Percentiles rank a stretch among this genome's conserved stretches.
These are phyloP conservation scores for Tubosaeta brunneosetosa DNA, from an alignment of 768 basidiomycete species.

Conservation along the genomic window DNA sequence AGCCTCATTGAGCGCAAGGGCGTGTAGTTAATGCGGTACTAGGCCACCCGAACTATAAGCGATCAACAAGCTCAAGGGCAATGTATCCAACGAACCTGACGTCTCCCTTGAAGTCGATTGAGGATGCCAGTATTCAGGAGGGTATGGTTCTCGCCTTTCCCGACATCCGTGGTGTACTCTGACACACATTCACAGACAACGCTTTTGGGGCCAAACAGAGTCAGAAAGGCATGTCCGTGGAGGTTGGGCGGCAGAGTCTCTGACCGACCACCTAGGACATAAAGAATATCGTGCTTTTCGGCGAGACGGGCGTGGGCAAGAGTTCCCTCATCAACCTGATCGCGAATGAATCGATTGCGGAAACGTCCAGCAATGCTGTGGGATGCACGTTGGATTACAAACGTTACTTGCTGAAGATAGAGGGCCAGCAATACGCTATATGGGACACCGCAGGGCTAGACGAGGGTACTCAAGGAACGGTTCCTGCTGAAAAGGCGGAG, in stretches of 20 bases:
- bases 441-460: constrained; percentile 27
- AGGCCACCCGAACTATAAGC: constrained; percentile 8
- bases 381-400: constrained; percentile 17
- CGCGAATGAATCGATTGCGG: constrained; percentile 4
- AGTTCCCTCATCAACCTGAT: constrained; percentile 23
- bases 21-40: constrained; percentile 12
- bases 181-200: constrained; percentile 7
- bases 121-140: constrained; percentile 1
- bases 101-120: neutral
- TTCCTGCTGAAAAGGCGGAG: constrained; percentile 23
- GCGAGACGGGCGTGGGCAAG: constrained; percentile 23
- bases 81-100: neutral
- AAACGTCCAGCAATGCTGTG: constrained; percentile 19
- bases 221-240: constrained; percentile 9
- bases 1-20: neutral
- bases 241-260: neutral
- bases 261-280: neutral
- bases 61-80: neutral
- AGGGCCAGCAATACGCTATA: constrained; percentile 10
- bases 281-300: constrained; percentile 19
- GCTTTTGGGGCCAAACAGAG: neutral
- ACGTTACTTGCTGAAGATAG: constrained; percentile 8
- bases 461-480: constrained; percentile 18
- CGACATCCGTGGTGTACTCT: neutral
- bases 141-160: neutral